A percentile compares a stretch with the other conserved stretches of the same genome.
These are phyloP conservation scores for Cylindrotheca closterium DNA, from an alignment of 108 stramenopile genomes.

Conservation along the genomic window DNA sequence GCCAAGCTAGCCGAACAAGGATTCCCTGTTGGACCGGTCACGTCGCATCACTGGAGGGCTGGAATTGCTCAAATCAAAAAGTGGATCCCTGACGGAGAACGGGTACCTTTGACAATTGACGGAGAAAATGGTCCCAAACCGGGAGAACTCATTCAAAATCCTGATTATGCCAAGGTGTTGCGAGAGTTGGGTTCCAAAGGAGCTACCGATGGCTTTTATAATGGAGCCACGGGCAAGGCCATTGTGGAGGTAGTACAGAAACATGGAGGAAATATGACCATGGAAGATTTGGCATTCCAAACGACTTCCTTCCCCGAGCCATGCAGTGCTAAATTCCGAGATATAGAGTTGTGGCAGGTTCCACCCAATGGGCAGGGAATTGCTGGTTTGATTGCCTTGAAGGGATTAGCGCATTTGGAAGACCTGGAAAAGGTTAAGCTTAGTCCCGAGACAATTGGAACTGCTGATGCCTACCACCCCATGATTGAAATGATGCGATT, in stretches of 20 bases:
- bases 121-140: slow-evolving; percentile 53
- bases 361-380: slow-evolving; percentile 97
- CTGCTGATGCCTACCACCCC: slow-evolving; percentile 62
- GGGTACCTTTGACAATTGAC: slow-evolving; percentile 58
- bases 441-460: slow-evolving; percentile 28
- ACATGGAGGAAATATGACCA: slow-evolving; percentile 82
- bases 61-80: slow-evolving; percentile 57
- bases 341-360: slow-evolving; percentile 79
- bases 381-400: slow-evolving; percentile 90
- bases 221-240: slow-evolving; percentile 73
- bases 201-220: slow-evolving; percentile 88
- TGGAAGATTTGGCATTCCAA: slow-evolving; percentile 81
- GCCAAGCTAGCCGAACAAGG: slow-evolving; percentile 89
- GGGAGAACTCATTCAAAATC: slow-evolving; percentile 87
- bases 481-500: slow-evolving; percentile 91
- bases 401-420: slow-evolving; percentile 63
- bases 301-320: slow-evolving; percentile 77
- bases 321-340: slow-evolving; percentile 70
- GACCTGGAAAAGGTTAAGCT: slow-evolving; percentile 20
- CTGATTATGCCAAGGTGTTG: slow-evolving; percentile 84
- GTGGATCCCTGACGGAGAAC: slow-evolving; percentile 60
- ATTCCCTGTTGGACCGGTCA: slow-evolving; percentile 86
- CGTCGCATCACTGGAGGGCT: slow-evolving; percentile 79
- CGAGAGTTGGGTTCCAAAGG: slow-evolving; percentile 74
- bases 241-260: slow-evolving; percentile 78